phyloP scores from a whole-genome alignment of 257 asterid genomes.

The Petrea volubilis region DNA sequence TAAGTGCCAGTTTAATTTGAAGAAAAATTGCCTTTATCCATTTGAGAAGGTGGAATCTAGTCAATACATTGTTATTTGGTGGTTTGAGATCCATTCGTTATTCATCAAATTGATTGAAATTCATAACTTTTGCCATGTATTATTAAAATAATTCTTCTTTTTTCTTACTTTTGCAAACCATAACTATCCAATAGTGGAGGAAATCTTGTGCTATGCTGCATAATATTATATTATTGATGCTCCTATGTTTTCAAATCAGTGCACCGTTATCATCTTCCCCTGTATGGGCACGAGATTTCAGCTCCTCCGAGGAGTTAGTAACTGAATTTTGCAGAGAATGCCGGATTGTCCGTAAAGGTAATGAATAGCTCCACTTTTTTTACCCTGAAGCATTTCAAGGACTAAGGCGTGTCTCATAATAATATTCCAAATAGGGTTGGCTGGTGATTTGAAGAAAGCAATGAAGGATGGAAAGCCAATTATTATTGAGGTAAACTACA shows the following conservation, averaged over 20 bases:
- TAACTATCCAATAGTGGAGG: slow-evolving; percentile 3
- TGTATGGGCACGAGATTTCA: slow-evolving; percentile 93
- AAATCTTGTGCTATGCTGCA: slow-evolving; percentile 15
- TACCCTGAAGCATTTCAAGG: slow-evolving; percentile 19
- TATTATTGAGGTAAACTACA: slow-evolving; percentile 76
- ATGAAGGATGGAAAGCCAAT: slow-evolving; percentile 99
- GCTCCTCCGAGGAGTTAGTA: slow-evolving; percentile 85
- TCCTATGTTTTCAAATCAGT: slow-evolving; percentile 47
- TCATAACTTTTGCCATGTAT: background rate
- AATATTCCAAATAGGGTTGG: slow-evolving; percentile 65
- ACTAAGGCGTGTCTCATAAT: slow-evolving; percentile 8
- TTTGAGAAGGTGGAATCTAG: background rate
- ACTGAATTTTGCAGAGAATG: slow-evolving; percentile 98
- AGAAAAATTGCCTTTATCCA: slow-evolving; percentile 9
- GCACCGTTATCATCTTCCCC: slow-evolving; percentile 94
- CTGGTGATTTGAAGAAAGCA: slow-evolving; percentile 97
- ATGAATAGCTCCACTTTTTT: slow-evolving; percentile 9
- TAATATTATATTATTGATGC: slow-evolving; percentile 23
- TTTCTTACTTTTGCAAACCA: background rate
- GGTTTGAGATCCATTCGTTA: slow-evolving; percentile 6
- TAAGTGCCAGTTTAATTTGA: background rate
- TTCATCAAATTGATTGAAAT: background rate
- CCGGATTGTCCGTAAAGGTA: slow-evolving; percentile 98
- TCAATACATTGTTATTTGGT: background rate
- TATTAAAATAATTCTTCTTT: slow-evolving; percentile 5